Evolutionary conservation across 2,329 filamentous ascomycete genomes (phyloP).

Genomic region (Fusarium abutilonis): DNA sequence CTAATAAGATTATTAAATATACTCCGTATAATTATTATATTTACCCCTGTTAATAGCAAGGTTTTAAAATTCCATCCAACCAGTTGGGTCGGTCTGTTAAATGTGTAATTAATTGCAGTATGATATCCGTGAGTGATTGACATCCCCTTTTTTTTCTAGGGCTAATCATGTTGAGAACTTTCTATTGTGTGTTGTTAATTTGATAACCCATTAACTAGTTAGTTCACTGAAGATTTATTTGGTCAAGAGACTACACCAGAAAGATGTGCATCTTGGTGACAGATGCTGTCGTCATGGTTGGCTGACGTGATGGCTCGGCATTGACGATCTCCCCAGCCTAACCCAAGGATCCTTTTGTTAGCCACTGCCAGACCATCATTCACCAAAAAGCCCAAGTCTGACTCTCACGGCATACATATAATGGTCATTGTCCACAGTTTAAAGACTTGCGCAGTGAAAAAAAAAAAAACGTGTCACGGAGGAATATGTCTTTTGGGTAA

Average conservation of each 20-base stretch:
- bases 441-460: not conserved
- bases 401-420: too few relatives aligned
- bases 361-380: slow-evolving; percentile 11
- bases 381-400: too few relatives aligned
- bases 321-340: slow-evolving; percentile 5
- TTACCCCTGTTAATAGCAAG: slow-evolving; percentile 34
- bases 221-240: too few relatives aligned
- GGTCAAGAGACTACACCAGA: not conserved
- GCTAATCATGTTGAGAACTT: not conserved
- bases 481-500: not conserved
- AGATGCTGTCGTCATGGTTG: slow-evolving; percentile 15
- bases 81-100: slow-evolving; percentile 24
- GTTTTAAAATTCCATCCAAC: slow-evolving; percentile 33
- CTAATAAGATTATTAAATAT: too few relatives aligned
- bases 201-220: not conserved
- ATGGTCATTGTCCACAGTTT: too few relatives aligned
- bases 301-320: slow-evolving; percentile 36
- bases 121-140: not conserved
- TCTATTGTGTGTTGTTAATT: not conserved
- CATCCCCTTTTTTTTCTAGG: slow-evolving; percentile 2
- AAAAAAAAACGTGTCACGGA: not conserved
- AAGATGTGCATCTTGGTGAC: slow-evolving; percentile 5
- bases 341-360: not conserved
- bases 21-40: too few relatives aligned
- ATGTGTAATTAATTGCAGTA: slow-evolving; percentile 7